phyloP scores from a whole-genome alignment of 768 basidiomycete genomes.

The Mycena crocata region DNA sequence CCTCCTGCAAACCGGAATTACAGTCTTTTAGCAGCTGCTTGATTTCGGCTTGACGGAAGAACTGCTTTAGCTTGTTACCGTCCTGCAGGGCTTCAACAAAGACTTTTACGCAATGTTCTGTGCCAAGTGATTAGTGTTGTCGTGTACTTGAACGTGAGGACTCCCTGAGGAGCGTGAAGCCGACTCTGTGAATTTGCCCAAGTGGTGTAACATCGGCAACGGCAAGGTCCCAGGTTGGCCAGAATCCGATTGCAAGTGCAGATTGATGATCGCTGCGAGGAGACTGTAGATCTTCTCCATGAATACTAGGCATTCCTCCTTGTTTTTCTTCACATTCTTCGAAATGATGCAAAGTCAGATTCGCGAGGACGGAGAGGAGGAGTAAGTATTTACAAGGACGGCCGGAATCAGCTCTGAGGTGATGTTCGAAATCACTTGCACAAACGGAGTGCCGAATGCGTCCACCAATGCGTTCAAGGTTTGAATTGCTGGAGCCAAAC shows the following conservation, averaged over 20 bases:
- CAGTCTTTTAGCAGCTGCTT: not conserved
- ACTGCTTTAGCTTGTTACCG: not conserved
- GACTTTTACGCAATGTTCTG: not conserved
- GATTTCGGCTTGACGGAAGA: not conserved
- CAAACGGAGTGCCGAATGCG: no score
- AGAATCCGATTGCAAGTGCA: not conserved
- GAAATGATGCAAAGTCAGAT: no score
- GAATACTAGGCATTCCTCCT: not conserved
- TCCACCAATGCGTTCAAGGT: no score
- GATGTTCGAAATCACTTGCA: no score
- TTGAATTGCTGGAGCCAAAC: no score
- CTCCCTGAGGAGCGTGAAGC: no score
- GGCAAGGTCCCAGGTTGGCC: not conserved
- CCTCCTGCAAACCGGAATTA: not conserved
- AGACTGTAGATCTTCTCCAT: not conserved
- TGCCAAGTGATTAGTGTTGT: no score
- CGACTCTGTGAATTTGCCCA: no score
- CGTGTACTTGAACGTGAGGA: no score
- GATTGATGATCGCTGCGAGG: not conserved
- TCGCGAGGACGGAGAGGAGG: no score
- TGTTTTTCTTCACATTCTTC: not conserved
- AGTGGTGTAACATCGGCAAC: not conserved
- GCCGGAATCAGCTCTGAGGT: no score
- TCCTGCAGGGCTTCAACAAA: not conserved
- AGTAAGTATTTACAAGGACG: no score